A percentile compares a stretch with the other conserved stretches of the same genome.
Conservation (phyloP, 768 basidiomycete species). For the Xerocomellus intermedius region DNA sequence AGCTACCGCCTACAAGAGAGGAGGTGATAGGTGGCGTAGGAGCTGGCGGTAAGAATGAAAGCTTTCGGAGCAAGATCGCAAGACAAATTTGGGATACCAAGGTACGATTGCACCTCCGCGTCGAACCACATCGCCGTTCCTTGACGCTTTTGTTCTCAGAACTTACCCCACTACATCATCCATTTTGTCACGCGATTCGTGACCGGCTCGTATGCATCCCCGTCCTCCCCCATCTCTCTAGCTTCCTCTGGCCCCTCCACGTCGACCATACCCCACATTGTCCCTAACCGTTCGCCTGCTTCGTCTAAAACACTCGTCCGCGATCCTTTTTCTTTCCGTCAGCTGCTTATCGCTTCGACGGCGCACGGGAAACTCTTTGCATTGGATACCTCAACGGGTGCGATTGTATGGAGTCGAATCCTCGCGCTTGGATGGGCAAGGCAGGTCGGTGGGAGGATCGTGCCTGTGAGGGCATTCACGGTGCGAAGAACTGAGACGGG, state of each 20-base stretch:
- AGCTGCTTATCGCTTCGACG: constrained; percentile 75
- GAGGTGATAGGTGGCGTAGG: constrained; percentile 16
- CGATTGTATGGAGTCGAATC: constrained; percentile 75
- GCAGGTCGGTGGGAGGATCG: constrained; percentile 51
- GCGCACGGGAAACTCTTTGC: constrained; percentile 74
- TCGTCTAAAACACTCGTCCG: constrained; percentile 47
- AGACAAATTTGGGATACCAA: constrained; percentile 61
- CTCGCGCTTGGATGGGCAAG: constrained; percentile 72
- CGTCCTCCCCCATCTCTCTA: constrained; percentile 34
- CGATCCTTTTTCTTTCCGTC: constrained; percentile 85
- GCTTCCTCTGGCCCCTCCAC: background rate
- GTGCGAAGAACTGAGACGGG: constrained; percentile 35
- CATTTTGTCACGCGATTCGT: constrained; percentile 71
- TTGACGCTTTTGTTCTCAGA: constrained; percentile 36
- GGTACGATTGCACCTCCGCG: constrained; percentile 33
- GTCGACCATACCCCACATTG: constrained; percentile 18
- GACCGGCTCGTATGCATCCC: constrained; percentile 61
- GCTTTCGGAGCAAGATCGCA: constrained; percentile 46
- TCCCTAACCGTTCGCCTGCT: constrained; percentile 27
- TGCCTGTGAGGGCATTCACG: constrained; percentile 62
- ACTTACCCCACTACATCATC: constrained; percentile 66
- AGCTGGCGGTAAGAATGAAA: constrained; percentile 33
- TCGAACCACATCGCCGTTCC: background rate
- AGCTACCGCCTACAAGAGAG: constrained; percentile 61
- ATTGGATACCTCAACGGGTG: constrained; percentile 76